Evolutionary conservation across 768 basidiomycete species (phyloP), one percentile per base, ranked within the genome.

Genomic region (Lactarius tabidus): DNA sequence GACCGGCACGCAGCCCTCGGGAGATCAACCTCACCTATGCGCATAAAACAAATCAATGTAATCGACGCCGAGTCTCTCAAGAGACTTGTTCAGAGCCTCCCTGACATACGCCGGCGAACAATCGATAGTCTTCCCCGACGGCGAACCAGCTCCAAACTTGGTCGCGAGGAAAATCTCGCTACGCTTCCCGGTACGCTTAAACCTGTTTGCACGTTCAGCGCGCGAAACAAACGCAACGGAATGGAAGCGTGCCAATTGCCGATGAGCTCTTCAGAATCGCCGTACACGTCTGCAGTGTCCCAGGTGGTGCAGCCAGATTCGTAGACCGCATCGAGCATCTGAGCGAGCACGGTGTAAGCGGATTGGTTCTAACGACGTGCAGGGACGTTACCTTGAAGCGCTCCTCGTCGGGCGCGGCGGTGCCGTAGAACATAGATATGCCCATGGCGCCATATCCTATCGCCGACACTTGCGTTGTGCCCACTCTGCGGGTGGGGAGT

Each of bases 371-470:
- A n/a, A n/a, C n/a, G n/a, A n/a, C n/a, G n/a, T n/a, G n/a, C n/a
- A n/a, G n/a, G 10, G 38, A 23, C 14, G 36, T 33, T 20, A 79
- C 71, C 78, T 79, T 82, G 69, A 88, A 79, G 2, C 85, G 77
- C 59, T 87, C 84, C 67, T 88, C 84, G 64, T 89, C 86, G 4
- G 78, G 64, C 17, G 75, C 75, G 0, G 72, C 70, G 2, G 71
- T 63, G n/a, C 85, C 85, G 62, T 85, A 85, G 52, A 71, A 76
- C 1, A 74, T 77, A 17, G 81, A 80, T 14, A 87, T 70, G 7
- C 84, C 85, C 86, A 87, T 87, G 8, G 79, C 75, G 6, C 87
- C 87, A 63, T 83, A 86, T 2, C 86, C 86, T 14, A 89, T 78
- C 26, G 81, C 81, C 8, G 80, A 76, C n/a, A 85, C 80, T 15